Conservation (phyloP, 2,329 filamentous ascomycete genomes). For the Neofusicoccum sp. region DNA sequence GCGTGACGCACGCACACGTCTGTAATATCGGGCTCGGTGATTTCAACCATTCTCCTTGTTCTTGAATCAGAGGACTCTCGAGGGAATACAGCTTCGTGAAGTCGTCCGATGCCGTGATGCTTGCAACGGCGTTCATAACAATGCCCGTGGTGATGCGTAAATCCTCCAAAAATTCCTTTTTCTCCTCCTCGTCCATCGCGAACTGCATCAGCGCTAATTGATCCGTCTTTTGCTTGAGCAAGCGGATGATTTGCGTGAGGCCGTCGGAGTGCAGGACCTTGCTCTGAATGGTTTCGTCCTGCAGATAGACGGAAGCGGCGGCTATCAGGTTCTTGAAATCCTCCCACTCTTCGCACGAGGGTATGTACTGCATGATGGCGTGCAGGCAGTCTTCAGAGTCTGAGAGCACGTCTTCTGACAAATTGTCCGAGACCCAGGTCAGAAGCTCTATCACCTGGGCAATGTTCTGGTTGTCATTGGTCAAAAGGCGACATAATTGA, state of each 20-base stretch:
- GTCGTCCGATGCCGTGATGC: slow-evolving; percentile 37
- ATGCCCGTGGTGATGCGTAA: slow-evolving; percentile 15
- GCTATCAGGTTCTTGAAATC: slow-evolving; percentile 20
- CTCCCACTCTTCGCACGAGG: slow-evolving; percentile 18
- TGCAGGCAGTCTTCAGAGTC: slow-evolving; percentile 18
- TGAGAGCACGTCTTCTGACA: slow-evolving; percentile 26
- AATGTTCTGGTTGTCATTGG: slow-evolving; percentile 30
- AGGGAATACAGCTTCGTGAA: slow-evolving; percentile 34
- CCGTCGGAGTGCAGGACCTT: slow-evolving; percentile 34
- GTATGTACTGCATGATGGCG: background rate
- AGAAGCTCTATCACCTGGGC: slow-evolving; percentile 40
- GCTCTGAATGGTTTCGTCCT: slow-evolving; percentile 38
- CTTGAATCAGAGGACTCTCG: slow-evolving; percentile 32
- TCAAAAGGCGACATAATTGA: slow-evolving; percentile 28
- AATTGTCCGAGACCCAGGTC: slow-evolving; percentile 38
- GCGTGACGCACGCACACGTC: slow-evolving; percentile 39
- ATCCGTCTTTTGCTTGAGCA: slow-evolving; percentile 32
- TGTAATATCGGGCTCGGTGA: slow-evolving; percentile 31
- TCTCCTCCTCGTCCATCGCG: slow-evolving; percentile 7
- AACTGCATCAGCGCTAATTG: background rate
- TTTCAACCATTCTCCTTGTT: slow-evolving; percentile 20
- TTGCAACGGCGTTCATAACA: slow-evolving; percentile 16
- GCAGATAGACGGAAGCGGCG: slow-evolving; percentile 32
- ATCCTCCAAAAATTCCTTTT: slow-evolving; percentile 16
- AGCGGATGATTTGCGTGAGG: slow-evolving; percentile 32